Percentiles rank a stretch among this genome's conserved stretches.
phyloP scores from a whole-genome alignment of 2,329 filamentous ascomycete genomes.

The Aureobasidium sp. region DNA sequence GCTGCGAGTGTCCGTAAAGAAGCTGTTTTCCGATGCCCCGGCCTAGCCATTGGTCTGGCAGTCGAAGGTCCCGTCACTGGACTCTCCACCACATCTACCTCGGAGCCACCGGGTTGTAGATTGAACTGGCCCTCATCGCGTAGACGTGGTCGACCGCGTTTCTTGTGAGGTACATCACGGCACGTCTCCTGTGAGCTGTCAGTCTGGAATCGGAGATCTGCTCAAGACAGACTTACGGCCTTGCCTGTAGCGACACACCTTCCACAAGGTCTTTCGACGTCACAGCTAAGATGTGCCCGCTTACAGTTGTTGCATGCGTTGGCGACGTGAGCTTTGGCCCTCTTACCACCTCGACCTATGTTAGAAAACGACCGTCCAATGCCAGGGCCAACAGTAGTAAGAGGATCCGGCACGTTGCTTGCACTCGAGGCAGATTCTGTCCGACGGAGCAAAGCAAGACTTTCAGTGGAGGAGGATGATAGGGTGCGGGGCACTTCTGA shows the following conservation, averaged over 20 bases:
- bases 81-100: background rate
- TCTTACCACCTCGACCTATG: constrained; percentile 18
- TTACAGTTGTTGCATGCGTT: constrained; percentile 83
- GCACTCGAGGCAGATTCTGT: background rate
- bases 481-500: background rate
- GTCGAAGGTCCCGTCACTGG: background rate
- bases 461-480: constrained; percentile 11
- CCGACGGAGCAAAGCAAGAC: constrained; percentile 18
- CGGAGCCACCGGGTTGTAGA: background rate
- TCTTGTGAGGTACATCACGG: constrained; percentile 79
- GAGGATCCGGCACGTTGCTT: constrained; percentile 2
- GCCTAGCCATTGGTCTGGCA: constrained; percentile 19
- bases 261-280: constrained; percentile 66
- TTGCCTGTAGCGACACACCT: constrained; percentile 72
- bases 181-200: constrained; percentile 55
- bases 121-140: constrained; percentile 49
- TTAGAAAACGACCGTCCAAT: background rate
- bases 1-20: constrained; percentile 26
- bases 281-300: constrained; percentile 63
- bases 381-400: constrained; percentile 10
- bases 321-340: constrained; percentile 59
- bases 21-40: constrained; percentile 22
- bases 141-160: constrained; percentile 67
- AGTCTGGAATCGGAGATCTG: background rate
- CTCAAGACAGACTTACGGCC: constrained; percentile 36